A percentile compares a stretch with the other conserved stretches of the same genome.
phyloP scores from a whole-genome alignment of 306 rosid genomes.

The Prunus mume region DNA sequence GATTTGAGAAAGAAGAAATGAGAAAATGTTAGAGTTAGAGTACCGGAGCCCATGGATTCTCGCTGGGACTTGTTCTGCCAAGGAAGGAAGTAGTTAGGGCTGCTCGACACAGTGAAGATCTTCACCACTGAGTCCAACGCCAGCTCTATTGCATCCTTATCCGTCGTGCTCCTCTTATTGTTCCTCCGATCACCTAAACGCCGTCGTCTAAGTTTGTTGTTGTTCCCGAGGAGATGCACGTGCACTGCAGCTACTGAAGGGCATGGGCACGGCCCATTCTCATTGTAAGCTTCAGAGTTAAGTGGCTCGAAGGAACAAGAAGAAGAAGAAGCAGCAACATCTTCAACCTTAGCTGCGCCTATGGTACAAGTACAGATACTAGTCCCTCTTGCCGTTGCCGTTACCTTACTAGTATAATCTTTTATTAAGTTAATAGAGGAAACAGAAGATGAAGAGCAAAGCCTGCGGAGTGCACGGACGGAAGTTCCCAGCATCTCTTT shows the following conservation, averaged over 20 bases:
- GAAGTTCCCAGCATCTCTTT: conserved; percentile 27
- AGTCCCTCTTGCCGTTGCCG: not conserved
- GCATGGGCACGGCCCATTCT: not conserved
- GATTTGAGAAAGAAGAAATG: not conserved
- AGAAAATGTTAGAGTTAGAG: not conserved
- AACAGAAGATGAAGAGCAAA: conserved; percentile 25
- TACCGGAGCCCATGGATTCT: conserved; percentile 87
- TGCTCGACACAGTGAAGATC: conserved; percentile 75
- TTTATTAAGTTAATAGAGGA: conserved; percentile 5
- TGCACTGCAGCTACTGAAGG: not conserved
- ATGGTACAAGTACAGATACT: not conserved
- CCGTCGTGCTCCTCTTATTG: conserved; percentile 5
- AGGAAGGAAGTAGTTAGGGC: conserved; percentile 82
- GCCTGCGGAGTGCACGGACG: conserved; percentile 35
- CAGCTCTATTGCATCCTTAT: conserved; percentile 47
- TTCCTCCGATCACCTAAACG: conserved; percentile 3
- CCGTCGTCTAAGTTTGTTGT: not conserved
- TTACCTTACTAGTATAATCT: not conserved
- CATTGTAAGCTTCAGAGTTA: not conserved
- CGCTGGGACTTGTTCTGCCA: conserved; percentile 98
- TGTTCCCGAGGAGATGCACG: not conserved
- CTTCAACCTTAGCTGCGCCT: conserved; percentile 11
- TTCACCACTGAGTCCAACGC: conserved; percentile 89
- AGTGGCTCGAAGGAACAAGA: not conserved
- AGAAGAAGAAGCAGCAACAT: not conserved